Base-by-base conservation (phyloP, 768 basidiomycete genomes). In the Sarcodon aspratus region DNA sequence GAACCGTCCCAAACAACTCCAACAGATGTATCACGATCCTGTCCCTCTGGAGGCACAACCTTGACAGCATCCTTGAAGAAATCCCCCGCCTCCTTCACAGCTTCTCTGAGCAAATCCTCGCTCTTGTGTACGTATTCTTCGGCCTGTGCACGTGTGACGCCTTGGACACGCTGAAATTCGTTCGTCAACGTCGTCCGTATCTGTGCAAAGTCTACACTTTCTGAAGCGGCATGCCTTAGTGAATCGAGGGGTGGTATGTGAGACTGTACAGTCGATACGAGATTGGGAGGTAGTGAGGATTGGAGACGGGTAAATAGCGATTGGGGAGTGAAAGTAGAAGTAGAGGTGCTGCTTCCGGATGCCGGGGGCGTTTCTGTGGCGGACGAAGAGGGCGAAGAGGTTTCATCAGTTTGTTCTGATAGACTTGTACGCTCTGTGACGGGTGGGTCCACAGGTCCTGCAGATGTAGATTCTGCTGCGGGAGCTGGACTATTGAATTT, bases 81-180 rank as follows among this genome's bases (percentile, higher is more conserved):
- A 37, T 69, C 68, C 18, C 74, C 72, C 8, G 74, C 74, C 5
- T 27, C 21, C 5, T 27, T 27, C n/a, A 57, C 60, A 7, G 37
- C 37, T 45, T 56, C 57, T n/a, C 75, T 80, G 9, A 94, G 68
- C 12, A 84, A 82, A 53, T 86, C 91, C 49, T 63, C 62, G 61
- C 82, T 82, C 69, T 80, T 84, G 57, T 82, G 79, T 32, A 85
- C 76, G 59, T 91, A 91, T 55, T 87, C 90, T 61, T 90, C 91
- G 6, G 88, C 88, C 52, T 85, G 84, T 5, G 79, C 68, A n/a
- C 73, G 72, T 46, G 79, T 80, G 36, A 84, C 75, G 40, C 82
- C 85, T 58, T 90, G 87, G 34, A 88, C 79, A 45, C 78, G 79
- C 57, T 79, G 75, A 52, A 88, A 75, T 57, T 90, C 83, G 33